Evolutionary conservation across 108 stramenopile genomes (phyloP), one percentile per base, ranked within the genome.

Genomic region (Craspedostauros australis): DNA sequence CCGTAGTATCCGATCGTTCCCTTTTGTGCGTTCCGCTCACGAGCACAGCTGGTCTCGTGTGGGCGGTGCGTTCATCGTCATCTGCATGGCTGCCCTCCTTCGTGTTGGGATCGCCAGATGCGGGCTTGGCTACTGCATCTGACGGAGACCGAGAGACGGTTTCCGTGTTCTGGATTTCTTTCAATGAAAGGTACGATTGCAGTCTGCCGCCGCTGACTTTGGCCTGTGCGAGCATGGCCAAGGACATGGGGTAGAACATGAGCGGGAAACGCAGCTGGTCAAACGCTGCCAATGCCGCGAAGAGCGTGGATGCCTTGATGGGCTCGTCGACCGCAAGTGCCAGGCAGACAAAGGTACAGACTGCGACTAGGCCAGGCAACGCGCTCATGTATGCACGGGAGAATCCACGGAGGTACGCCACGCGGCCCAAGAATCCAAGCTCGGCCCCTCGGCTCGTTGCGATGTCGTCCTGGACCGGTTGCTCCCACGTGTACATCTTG

Each of bases 401-500:
- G 39, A 83, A 87, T 9, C 76, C 85, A 34, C 76, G 54, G 6
- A 83, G 57, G 49, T 76, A 80, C 0, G 81, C 79, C 50, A 74
- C 64, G n/a, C 24, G 31, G 39, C 53, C 64, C 32, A 83, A 39
- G 30, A 53, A 62, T 15, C 50, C 22, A 39, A 96, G 54, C 46
- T 96, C 95, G 39, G 59, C 50, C n/a, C 59, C 22, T 28, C 95
- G 62, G 25, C 54, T 53, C 8, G 55, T 51, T 3, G 62, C 46
- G 20, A 96, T 72, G 19, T 72, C 65, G 25, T 79, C 50, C 24
- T 52, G 55, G 46, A 94, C 82, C 20, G 84, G 63, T 18, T 60
- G 72, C 55, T 96, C 96, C 94, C 94, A 96, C 14, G 86, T 83
- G 40, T 93, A 91, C 77, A 88, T 86, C 56, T 96, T 96, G 46